Base-by-base conservation (phyloP, 306 rosid species). In the Potentilla sterilis region DNA sequence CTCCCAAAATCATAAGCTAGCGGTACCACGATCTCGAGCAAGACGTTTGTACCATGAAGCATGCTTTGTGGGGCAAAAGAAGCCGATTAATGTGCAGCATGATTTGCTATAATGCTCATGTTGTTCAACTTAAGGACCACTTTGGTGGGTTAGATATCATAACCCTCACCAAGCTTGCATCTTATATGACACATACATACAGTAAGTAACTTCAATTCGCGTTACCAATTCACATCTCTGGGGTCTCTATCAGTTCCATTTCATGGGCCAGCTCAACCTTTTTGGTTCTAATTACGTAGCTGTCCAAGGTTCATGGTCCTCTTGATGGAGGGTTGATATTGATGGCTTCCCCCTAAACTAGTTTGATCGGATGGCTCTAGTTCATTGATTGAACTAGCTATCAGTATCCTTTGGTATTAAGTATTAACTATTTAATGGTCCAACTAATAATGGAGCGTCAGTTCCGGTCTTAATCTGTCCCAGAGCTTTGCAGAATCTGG, bases 401-500 rank as follows among this genome's bases (percentile, higher is more conserved):
- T 64, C 85, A 46, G 22, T 2, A 15, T 37, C 40, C 44, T 43
- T 59, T 24, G 72, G 75, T 72, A 68, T 49, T 69, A 84, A 10
- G 75, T 72, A 68, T 49, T 69, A 84, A 10, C 3, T 32, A 9
- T 74, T 21, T 55, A 7, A 71, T 59, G 85, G 87, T 81, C 88
- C 91, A 80, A 80, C 51, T 76, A 9, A 66, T 51, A 67, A 51
- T 79, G 89, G 89, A 90, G 92, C 88, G 85, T 89, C 35, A 58
- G 9, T 83, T 66, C 51, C 52, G 58, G 67, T 42, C 44, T 18
- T 37, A 35, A 14, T 35, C 38, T 59, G 40, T 59, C 40, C 15
- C 40, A 1, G 18, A 5, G 18, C 9, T n/a, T 52, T 52, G 28
- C 28, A 28, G 22, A 6, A 34, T 6, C 19, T 34, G 67, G 69